These are phyloP conservation scores for Termitomyces eurrhizus DNA, from an alignment of 768 basidiomycete species.

Conservation along the genomic window DNA sequence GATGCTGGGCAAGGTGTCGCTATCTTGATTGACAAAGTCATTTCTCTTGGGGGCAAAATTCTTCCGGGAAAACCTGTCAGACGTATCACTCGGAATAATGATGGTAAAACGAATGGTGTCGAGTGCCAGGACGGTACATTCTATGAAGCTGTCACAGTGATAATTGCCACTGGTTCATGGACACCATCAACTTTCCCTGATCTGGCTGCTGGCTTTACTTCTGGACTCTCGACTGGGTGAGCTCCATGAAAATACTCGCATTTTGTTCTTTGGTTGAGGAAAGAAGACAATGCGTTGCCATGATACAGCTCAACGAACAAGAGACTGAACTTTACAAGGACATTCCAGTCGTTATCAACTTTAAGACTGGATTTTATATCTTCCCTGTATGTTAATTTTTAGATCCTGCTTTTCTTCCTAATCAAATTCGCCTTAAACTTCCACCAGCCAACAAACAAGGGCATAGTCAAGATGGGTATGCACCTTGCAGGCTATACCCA, in stretches of 20 bases:
- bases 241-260: slow-evolving; percentile 12
- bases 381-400: slow-evolving; percentile 60
- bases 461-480: slow-evolving; percentile 74
- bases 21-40: slow-evolving; percentile 51
- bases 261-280: neutral
- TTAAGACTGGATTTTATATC: slow-evolving; percentile 70
- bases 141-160: slow-evolving; percentile 54
- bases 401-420: neutral
- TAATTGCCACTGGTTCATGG: slow-evolving; percentile 83
- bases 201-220: slow-evolving; percentile 42
- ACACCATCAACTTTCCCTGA: slow-evolving; percentile 75
- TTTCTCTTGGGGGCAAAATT: slow-evolving; percentile 56
- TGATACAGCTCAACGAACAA: slow-evolving; percentile 66
- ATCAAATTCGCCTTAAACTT: neutral
- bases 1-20: slow-evolving; percentile 65
- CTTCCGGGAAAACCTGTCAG: slow-evolving; percentile 53
- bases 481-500: slow-evolving; percentile 74
- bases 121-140: slow-evolving; percentile 52
- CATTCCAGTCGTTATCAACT: slow-evolving; percentile 71
- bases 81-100: slow-evolving; percentile 36
- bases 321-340: slow-evolving; percentile 61
- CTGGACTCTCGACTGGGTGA: slow-evolving; percentile 77
- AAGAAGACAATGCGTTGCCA: slow-evolving; percentile 73
- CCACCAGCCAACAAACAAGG: slow-evolving; percentile 58
- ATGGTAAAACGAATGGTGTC: slow-evolving; percentile 53